Percentiles rank a stretch among this genome's conserved stretches.
These are phyloP conservation scores for Magnaporthiopsis poae DNA, from an alignment of 2,329 filamentous ascomycete genomes.

Conservation along the genomic window DNA sequence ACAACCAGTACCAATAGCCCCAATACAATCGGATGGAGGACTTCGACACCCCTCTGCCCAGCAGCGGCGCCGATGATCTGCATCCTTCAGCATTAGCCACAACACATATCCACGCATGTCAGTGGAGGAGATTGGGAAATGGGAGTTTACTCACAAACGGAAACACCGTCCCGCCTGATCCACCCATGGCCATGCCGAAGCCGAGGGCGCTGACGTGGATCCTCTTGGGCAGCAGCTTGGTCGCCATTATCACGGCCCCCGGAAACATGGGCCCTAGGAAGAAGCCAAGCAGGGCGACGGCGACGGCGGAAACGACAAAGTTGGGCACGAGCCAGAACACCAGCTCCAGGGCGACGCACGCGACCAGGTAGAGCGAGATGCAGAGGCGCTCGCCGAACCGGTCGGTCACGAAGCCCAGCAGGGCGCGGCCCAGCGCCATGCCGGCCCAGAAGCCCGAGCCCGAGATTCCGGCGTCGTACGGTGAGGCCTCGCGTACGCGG, in stretches of 20 bases:
- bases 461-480: conserved; percentile 63
- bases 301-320: conserved; percentile 64
- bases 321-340: conserved; percentile 75
- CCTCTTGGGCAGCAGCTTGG: conserved; percentile 46
- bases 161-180: conserved; percentile 59
- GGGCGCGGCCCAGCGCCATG: conserved; percentile 59
- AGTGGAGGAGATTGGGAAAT: too few species aligned
- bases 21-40: conserved; percentile 48
- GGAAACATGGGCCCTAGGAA: conserved; percentile 73
- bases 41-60: conserved; percentile 42
- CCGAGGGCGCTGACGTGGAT: conserved; percentile 60
- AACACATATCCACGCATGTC: not conserved
- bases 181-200: conserved; percentile 67
- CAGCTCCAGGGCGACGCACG: conserved; percentile 56
- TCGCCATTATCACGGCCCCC: conserved; percentile 58
- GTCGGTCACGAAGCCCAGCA: conserved; percentile 66
- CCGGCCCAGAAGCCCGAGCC: conserved; percentile 77
- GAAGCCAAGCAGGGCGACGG: conserved; percentile 64
- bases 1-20: conserved; percentile 35
- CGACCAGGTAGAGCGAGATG: conserved; percentile 51
- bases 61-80: conserved; percentile 52
- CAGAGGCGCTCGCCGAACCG: conserved; percentile 59
- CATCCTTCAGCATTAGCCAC: not conserved
- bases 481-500: conserved; percentile 54
- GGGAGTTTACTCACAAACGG: conserved; percentile 37